Conservation (phyloP, 306 rosid species). For the Gynostemma pentaphyllum region DNA sequence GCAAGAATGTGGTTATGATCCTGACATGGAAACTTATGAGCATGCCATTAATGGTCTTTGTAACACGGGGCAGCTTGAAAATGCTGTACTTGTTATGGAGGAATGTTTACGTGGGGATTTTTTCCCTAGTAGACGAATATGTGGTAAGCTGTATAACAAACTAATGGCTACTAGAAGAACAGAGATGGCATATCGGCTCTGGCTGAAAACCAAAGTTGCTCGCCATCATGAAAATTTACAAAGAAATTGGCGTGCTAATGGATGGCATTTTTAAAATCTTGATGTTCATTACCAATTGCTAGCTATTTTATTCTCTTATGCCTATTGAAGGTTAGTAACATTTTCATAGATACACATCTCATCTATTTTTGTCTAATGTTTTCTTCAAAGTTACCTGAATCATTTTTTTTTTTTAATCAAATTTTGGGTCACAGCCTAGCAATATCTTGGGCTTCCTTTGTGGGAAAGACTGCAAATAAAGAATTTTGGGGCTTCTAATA, state of each 20-base stretch:
- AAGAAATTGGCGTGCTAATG: constrained; percentile 64
- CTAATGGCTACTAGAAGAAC: constrained; percentile 45
- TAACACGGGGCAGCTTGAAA: constrained; percentile 72
- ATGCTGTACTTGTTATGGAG: constrained; percentile 85
- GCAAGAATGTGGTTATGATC: constrained; percentile 64
- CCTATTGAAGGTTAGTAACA: not conserved
- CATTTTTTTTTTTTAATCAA: not conserved
- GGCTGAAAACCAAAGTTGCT: constrained; percentile 57
- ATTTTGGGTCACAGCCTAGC: not conserved
- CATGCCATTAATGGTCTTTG: constrained; percentile 60
- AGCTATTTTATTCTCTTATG: not conserved
- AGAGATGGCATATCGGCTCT: constrained; percentile 61
- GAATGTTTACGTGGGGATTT: constrained; percentile 63
- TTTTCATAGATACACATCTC: not conserved
- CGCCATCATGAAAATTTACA: constrained; percentile 44
- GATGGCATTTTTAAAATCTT: constrained; percentile 73
- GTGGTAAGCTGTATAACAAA: constrained; percentile 55
- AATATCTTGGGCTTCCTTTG: not conserved
- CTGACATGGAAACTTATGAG: constrained; percentile 72
- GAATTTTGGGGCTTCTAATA: not conserved
- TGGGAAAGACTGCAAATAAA: not conserved
- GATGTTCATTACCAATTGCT: not conserved
- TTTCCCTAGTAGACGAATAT: constrained; percentile 66
- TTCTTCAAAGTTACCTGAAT: too few relatives aligned
- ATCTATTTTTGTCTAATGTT: too few relatives aligned